Evolutionary conservation across 257 asterid genomes (phyloP), one percentile per base, ranked within the genome.

Genomic region (Petunia axillaris): DNA sequence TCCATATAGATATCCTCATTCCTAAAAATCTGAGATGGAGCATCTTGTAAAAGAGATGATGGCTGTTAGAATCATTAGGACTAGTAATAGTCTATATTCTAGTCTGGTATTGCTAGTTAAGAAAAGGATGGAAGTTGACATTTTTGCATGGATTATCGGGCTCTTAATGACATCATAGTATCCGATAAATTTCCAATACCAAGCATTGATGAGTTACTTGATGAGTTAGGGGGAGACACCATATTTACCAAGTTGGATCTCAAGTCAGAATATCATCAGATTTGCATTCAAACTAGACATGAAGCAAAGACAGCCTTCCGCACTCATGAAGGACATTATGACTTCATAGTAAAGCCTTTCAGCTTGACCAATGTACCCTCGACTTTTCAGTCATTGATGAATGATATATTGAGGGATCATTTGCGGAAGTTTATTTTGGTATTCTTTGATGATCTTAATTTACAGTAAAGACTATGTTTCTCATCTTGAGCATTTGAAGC

Each of bases 381-480:
- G 1, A 77, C 44, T 25, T 78, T 78, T 50, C 81, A 48, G 2
- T 52, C 53, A 7, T 1, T 44, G 8, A 78, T 43, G 64, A 78
- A 64, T 14, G 3, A 4, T 1, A 8, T 63, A 7, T 78, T 48
- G 16, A 3, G 1, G 3, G 59, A 53, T 1, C 54, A 14, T 44
- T 35, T 78, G 3, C 75, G n/a, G 6, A 62, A 35, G 7, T 50
- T 64, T 38, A 38, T 40, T n/a, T 36, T 16, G 11, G 41, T 58
- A 0, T 50, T 79, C 53, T 79, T 64, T 48, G 81, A 79, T 46
- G 81, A 79, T 64, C 38, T 39, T 79, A 7, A 41, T 39, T 13
- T 54, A 11, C 4, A 37, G 2, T 4, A 38, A 3, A 6, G 71
- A 64, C 16, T 64, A 64, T 64, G 46, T 46, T 64, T 38, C 71